Evolutionary conservation across 352 stramenopile genomes (phyloP), one percentile per base, ranked within the genome.

Genomic region (Pythium rishiriense): DNA sequence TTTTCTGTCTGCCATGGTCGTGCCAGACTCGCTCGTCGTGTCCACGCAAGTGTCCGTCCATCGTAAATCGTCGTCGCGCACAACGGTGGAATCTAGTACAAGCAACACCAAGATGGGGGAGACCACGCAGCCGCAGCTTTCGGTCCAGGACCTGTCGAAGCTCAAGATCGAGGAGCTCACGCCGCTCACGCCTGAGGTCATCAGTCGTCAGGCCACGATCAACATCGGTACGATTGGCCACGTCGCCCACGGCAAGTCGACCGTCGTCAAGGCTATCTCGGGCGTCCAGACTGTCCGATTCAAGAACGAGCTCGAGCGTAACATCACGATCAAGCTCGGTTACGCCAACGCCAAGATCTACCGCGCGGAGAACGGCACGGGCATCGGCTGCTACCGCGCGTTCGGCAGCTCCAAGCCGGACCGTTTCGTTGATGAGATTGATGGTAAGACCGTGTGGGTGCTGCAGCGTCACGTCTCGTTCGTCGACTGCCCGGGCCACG

Each of bases 241-340:
- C 75, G 98, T 99, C 62, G 98, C 98, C 12, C 98, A 99, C 86
- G 98, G 98, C 64, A 99, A 99, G 76, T 98, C 89, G 53, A 99
- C 98, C 42, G 97, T 99, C 51, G 98, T 99, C 39, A 99, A 99
- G 80, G 96, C 98, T 53, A 99, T 99, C 64, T 99, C 96, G 51
- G 98, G 98, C 64, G 97, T 99, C n/a, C 96, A 99, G 81, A 98
- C 96, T 6, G 94, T 99, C 50, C 94, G 94, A 33, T 98, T 98
- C 75, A 99, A 98, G 81, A 99, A 99, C 79, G 98, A 99, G 76
- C 78, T 99, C 66, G 97, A 99, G 78, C 94, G 98, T 72, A 99
- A 99, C 87, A 99, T 99, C 78, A 99, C 98, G 58, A 99, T 99
- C 86, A 99, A 99, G 85, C 85, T 99, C n/a, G 98, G 98, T 58